Base-by-base conservation (phyloP, 2,329 filamentous ascomycete genomes). In the Fusarium nygamai region DNA sequence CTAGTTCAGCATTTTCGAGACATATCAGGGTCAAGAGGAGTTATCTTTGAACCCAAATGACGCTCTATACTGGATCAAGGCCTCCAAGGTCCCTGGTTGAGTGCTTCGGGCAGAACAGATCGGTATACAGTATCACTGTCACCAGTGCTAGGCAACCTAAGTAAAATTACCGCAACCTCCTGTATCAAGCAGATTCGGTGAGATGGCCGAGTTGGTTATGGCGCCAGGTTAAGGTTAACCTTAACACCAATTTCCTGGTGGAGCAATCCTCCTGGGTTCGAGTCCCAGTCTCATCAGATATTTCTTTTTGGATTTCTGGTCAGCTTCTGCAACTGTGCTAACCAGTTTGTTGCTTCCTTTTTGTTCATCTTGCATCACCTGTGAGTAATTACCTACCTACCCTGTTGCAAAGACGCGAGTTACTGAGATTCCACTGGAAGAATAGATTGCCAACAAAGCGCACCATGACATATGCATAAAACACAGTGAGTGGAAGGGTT, bases 201-300 rank as follows among this genome's bases (percentile, higher is more conserved):
- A 81, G 79, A 81, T 81, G 79, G 79, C 79, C 79, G 79, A 81
- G 79, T 80, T 81, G 79, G 80, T 81, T 80, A 81, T 81, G 79
- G 80, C 80, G 79, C 69, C 78, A 81, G 79, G 79, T 81, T 81
- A 80, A 81, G 80, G 80, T 76, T 24, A 77, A 78, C 76, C 77
- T 80, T 76, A 76, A 78, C 72, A 76, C 74, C 33, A 50, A 51
- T 67, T 75, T 81, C 79, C 79, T 81, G 78, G 67, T 80, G 79
- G 79, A 80, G 79, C 78, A 80, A 80, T 80, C 79, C 79, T 80
- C 79, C 79, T 80, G 79, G 79, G 79, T 81, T 81, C 80, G 77
- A 81, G 78, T 81, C 79, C 80, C 79, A 79, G 78, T 81, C 80
- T 79, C 74, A 77, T 81, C 79, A 78, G 33, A 22, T 2, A 3